Evolutionary conservation across 2,329 filamentous ascomycete genomes (phyloP).

Genomic region (Diplodia seriata): DNA sequence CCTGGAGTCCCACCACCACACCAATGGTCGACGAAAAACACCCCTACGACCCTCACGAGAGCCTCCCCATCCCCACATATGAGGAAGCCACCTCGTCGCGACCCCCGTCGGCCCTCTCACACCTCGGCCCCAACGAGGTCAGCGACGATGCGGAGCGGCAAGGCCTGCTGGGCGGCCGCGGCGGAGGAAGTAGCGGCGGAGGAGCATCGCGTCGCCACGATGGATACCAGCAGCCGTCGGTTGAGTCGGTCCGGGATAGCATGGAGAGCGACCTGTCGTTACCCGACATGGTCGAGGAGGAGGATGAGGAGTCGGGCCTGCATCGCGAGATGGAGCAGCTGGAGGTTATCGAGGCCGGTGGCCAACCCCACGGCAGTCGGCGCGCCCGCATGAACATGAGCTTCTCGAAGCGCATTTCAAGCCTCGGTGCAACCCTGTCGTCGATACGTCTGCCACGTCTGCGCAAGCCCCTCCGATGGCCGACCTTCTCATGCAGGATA

Average conservation of each 20-base stretch:
- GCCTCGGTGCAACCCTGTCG: slow-evolving; percentile 64
- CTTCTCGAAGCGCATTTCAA: slow-evolving; percentile 64
- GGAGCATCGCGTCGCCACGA: slow-evolving; percentile 44
- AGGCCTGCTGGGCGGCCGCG: slow-evolving; percentile 66
- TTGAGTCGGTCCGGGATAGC: slow-evolving; percentile 76
- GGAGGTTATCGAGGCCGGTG: slow-evolving; percentile 49
- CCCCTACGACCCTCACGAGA: slow-evolving; percentile 52
- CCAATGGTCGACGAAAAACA: slow-evolving; percentile 51
- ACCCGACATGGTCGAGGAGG: slow-evolving; percentile 59
- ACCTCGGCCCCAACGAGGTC: slow-evolving; percentile 63
- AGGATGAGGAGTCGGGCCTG: slow-evolving; percentile 62
- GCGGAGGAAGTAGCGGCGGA: slow-evolving; percentile 26
- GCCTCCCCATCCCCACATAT: slow-evolving; percentile 79
- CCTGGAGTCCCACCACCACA: slow-evolving; percentile 34
- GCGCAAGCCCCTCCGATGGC: slow-evolving; percentile 38
- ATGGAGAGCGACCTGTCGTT: slow-evolving; percentile 60
- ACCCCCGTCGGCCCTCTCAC: slow-evolving; percentile 54
- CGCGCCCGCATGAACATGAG: slow-evolving; percentile 48
- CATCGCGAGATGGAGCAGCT: slow-evolving; percentile 84
- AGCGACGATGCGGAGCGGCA: slow-evolving; percentile 78
- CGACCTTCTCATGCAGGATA: slow-evolving; percentile 43
- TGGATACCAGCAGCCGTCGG: slow-evolving; percentile 71
- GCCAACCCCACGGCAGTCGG: slow-evolving; percentile 38
- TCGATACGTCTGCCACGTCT: slow-evolving; percentile 57
- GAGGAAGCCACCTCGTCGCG: slow-evolving; percentile 76